Evolutionary conservation across 2,329 filamentous ascomycete species (phyloP), one percentile per base, ranked within the genome.

Genomic region (Trichocomaceae sp.): DNA sequence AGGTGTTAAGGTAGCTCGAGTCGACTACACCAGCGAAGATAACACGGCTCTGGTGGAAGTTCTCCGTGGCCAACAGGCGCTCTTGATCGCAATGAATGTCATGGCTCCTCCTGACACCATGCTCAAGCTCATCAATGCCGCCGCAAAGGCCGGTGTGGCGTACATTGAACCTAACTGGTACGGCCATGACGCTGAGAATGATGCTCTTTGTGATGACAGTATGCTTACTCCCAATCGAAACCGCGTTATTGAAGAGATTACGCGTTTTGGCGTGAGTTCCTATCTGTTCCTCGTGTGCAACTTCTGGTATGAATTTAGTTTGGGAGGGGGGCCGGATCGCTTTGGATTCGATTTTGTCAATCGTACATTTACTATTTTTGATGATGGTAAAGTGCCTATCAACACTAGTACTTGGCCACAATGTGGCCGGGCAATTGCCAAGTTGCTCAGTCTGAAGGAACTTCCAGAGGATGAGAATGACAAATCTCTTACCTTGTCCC

Each of bases 351-450:
- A 81, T 53, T 67, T 82, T 45, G 60, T 66, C 7, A 71, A 75
- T 39, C 66, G 67, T 0, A 65, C 63, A 5, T 63, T 76, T 10
- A 77, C 73, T 0, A 63, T 81, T n/a, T 81, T 74, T 55, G 82
- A 83, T 57, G 79, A 82, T 26, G 85, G 85, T 0, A 75, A 74
- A 19, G 77, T 73, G 1, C 75, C 69, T 53, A 79, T 85, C 61
- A 81, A 78, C 58, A 79, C 73, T 0, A 81, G 79, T 13, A 87
- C 85, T 0, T 83, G 80, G 75, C 61, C 71, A 5, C 83, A 86
- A 68, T 70, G 77, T 61, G 76, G 76, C 58, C 64, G 74, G 59
- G 82, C 80, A 0, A 72, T 84, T 13, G 81, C 81, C 1, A 69
- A 62, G 17, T 68, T 83, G 0, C 64, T 83, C 2, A 78, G 66